These are phyloP conservation scores for Kazachstania psychrophila DNA, from an alignment of 805 yeast species.

Conservation along the genomic window DNA sequence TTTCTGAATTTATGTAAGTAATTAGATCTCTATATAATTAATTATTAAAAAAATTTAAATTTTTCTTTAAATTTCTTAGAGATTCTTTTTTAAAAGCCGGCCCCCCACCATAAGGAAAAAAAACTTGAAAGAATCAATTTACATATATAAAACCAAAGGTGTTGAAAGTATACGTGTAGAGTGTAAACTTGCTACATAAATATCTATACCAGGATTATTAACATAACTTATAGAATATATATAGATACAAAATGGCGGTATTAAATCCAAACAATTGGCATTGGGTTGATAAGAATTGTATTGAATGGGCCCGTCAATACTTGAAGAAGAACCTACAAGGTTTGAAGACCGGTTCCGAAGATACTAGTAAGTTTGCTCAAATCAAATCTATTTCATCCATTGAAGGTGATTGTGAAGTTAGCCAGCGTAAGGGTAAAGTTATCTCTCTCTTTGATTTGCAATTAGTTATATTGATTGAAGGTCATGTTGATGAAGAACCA, in stretches of 20 bases:
- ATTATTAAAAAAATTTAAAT: too few relatives aligned
- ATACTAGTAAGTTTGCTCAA: conserved; percentile 25
- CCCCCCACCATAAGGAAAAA: too few relatives aligned
- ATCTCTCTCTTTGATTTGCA: conserved; percentile 82
- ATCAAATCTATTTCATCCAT: conserved; percentile 35
- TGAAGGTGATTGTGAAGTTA: conserved; percentile 95
- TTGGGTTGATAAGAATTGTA: conserved; percentile 97
- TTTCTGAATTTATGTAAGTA: conserved; percentile 25
- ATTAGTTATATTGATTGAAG: conserved; percentile 50
- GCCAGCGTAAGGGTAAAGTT: conserved; percentile 94
- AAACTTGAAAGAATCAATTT: too few relatives aligned
- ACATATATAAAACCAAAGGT: neutral
- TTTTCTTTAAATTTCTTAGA: neutral
- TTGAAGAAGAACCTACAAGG: conserved; percentile 55
- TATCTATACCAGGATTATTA: too few relatives aligned
- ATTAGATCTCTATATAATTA: neutral
- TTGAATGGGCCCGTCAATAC: conserved; percentile 79
- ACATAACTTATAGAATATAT: too few relatives aligned
- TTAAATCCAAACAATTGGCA: conserved; percentile 99
- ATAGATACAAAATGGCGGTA: conserved; percentile 84
- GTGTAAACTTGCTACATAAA: neutral
- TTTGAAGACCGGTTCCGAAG: conserved; percentile 27
- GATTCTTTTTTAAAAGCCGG: too few relatives aligned
- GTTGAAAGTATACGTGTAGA: neutral
- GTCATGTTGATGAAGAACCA: conserved; percentile 33